A percentile compares a stretch with the other conserved stretches of the same genome.
These are phyloP conservation scores for Sextonia rubra DNA, from an alignment of 164 flowering plant species.

Conservation along the genomic window DNA sequence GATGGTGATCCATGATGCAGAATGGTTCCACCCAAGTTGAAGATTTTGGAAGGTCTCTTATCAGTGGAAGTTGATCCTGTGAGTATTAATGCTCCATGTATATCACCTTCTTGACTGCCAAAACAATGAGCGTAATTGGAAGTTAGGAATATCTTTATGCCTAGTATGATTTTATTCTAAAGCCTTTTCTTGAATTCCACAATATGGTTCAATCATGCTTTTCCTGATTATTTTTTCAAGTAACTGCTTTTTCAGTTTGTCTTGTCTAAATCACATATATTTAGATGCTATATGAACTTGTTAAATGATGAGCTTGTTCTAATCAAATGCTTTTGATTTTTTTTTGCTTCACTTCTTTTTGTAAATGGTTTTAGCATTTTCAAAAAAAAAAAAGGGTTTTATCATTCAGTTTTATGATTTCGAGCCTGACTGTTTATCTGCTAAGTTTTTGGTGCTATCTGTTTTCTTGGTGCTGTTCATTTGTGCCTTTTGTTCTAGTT, in stretches of 20 bases:
- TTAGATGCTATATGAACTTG: background rate
- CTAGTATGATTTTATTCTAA: background rate
- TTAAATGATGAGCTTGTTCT: background rate
- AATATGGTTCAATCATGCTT: too few species aligned
- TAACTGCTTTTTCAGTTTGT: background rate
- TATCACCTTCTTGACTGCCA: background rate
- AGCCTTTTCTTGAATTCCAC: too few species aligned
- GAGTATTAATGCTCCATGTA: conserved; percentile 21
- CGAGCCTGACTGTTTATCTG: too few species aligned
- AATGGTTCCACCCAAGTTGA: conserved; percentile 53
- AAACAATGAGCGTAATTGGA: background rate
- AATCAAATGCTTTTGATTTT: too few species aligned
- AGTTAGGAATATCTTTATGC: background rate
- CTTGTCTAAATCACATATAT: too few species aligned
- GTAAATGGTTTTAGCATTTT: background rate
- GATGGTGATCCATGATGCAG: conserved; percentile 33
- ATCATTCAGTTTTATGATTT: too few species aligned
- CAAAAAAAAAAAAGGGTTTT: too few species aligned
- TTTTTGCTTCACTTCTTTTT: background rate
- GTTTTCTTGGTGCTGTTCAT: background rate
- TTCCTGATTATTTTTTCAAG: too few species aligned
- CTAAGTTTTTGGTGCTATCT: too few species aligned
- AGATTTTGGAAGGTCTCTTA: conserved; percentile 73
- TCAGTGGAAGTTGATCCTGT: conserved; percentile 45
- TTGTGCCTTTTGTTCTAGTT: background rate